Evolutionary conservation across 2,329 filamentous ascomycete genomes (phyloP).

Genomic region (Monascus ruber): DNA sequence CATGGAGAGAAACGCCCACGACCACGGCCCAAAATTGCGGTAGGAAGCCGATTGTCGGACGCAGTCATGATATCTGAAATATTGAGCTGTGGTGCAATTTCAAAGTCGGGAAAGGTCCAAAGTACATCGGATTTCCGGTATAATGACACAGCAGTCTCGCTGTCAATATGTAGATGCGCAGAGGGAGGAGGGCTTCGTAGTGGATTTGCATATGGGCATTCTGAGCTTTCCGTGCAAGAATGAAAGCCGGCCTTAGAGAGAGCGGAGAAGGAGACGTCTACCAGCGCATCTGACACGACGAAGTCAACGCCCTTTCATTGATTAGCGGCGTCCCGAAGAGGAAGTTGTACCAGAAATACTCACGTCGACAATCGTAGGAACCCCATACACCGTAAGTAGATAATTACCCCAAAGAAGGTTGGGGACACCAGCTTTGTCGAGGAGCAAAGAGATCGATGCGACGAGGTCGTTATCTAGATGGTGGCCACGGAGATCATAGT

Average conservation of each 20-base stretch:
- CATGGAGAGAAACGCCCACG: slow-evolving; percentile 7
- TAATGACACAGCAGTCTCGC: too few species aligned
- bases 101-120: too few species aligned
- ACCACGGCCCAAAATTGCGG: slow-evolving; percentile 3
- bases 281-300: slow-evolving; percentile 8
- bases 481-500: too few species aligned
- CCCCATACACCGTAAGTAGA: slow-evolving; percentile 17
- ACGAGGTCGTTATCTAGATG: background rate
- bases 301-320: slow-evolving; percentile 6
- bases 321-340: background rate
- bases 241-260: slow-evolving; percentile 7
- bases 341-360: slow-evolving; percentile 1
- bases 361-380: slow-evolving; percentile 14
- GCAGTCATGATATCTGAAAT: too few species aligned
- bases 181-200: too few species aligned
- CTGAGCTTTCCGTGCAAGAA: too few species aligned
- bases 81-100: too few species aligned
- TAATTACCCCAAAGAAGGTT: slow-evolving; percentile 11
- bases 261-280: slow-evolving; percentile 4
- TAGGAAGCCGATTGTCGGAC: too few species aligned
- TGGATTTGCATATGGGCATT: too few species aligned
- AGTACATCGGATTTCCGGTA: too few species aligned
- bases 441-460: background rate
- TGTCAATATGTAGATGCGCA: too few species aligned
- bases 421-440: background rate